A percentile compares a stretch with the other conserved stretches of the same genome.
phyloP scores from a whole-genome alignment of 169 alveolate genomes.

The Plasmodium gonderi region DNA sequence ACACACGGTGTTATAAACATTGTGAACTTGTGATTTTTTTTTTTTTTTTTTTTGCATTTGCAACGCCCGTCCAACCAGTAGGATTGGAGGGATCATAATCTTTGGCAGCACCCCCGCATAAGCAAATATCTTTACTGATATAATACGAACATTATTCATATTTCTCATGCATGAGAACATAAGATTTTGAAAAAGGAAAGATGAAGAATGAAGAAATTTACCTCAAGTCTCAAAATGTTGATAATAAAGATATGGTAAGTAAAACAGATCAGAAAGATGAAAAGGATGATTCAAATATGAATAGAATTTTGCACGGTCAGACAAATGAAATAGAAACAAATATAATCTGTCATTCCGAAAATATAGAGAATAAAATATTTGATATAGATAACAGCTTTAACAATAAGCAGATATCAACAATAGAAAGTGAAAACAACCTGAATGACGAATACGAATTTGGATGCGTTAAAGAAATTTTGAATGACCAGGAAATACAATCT shows the following conservation, averaged over 20 bases:
- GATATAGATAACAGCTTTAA: background rate
- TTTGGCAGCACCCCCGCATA: too few relatives aligned
- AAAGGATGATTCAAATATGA: background rate
- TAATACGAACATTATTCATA: background rate
- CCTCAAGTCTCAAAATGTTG: background rate
- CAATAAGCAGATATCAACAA: background rate
- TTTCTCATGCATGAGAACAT: background rate
- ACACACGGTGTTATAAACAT: background rate
- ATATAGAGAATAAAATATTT: background rate
- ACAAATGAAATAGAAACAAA: background rate
- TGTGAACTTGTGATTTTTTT: background rate
- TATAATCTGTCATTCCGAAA: background rate
- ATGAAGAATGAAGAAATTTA: slow-evolving; percentile 18
- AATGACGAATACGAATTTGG: slow-evolving; percentile 1
- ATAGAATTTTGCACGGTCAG: background rate
- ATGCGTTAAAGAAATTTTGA: slow-evolving; percentile 6
- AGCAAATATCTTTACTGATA: too few relatives aligned
- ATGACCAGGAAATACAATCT: background rate
- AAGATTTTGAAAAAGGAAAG: background rate
- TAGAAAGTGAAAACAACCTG: background rate
- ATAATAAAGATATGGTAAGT: background rate
- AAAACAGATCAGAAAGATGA: slow-evolving; percentile 3
- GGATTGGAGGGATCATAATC: background rate
- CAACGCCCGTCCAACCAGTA: background rate
- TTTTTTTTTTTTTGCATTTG: background rate